A percentile compares a stretch with the other conserved stretches of the same genome.
Evolutionary conservation across 441 rosid genomes (phyloP).

Genomic region (Eutrema salsugineum): DNA sequence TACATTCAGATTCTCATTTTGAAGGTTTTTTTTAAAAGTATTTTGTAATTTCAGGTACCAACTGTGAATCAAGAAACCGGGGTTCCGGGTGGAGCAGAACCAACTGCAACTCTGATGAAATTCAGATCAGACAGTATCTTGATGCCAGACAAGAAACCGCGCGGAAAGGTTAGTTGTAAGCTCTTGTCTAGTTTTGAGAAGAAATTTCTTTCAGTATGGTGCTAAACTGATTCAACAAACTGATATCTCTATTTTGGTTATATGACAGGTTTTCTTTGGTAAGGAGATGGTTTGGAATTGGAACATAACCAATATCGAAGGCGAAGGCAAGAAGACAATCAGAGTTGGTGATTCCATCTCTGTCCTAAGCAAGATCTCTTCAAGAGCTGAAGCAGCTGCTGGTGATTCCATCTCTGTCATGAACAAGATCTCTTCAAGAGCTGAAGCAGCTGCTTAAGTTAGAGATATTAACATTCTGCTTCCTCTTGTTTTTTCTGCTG

Average conservation of each 20-base stretch:
- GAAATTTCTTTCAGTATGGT: background rate
- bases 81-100: constrained; percentile 49
- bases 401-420: constrained; percentile 66
- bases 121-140: constrained; percentile 65
- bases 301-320: constrained; percentile 29
- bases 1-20: background rate
- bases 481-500: background rate
- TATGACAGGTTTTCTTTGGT: constrained; percentile 70
- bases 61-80: constrained; percentile 75
- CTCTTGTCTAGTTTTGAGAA: background rate
- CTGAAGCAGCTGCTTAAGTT: constrained; percentile 65
- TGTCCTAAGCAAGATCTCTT: constrained; percentile 50
- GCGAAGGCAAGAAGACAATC: constrained; percentile 38
- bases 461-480: background rate
- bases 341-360: constrained; percentile 69
- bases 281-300: constrained; percentile 73
- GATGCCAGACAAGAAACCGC: constrained; percentile 57
- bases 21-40: background rate
- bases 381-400: constrained; percentile 70
- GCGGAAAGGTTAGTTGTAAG: constrained; percentile 51
- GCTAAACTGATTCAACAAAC: background rate
- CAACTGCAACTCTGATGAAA: constrained; percentile 61
- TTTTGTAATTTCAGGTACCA: constrained; percentile 49
- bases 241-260: background rate
- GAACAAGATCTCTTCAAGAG: constrained; percentile 51